Base-by-base conservation (phyloP, 805 yeast genomes). In the Candida nitratophila region DNA sequence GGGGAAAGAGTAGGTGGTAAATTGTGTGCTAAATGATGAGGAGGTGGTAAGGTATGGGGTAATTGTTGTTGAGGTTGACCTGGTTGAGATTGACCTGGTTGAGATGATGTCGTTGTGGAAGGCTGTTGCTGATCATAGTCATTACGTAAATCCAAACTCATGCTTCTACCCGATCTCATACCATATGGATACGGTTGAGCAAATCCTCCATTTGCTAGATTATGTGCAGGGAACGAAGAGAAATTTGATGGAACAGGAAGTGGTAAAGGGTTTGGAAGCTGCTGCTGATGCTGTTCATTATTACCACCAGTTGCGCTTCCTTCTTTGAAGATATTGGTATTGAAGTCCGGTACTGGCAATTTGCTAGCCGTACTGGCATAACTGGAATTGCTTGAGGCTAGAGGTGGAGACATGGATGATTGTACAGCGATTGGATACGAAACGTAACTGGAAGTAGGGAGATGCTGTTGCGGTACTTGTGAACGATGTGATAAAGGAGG, bases 81-180 rank as follows among this genome's bases (percentile, higher is more conserved):
- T 8, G 19, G 36, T 16, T 11, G 32, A 37, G 34, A 6, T n/a
- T 22, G 21, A 29, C n/a, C 30, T 22, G 40, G 31, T n/a, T 34
- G 15, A 19, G 24, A 19, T 3, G 24, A 19, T 34, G 38, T 31
- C 11, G 14, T 6, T 19, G 22, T 34, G 3, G 12, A 9, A 16
- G 15, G 12, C 4, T 35, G 27, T 17, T 37, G 40, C 16, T 20
- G 29, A 9, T 8, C 14, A 17, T 39, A 39, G 10, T 30, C 21
- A 32, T 47, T 44, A 26, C 56, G 43, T 33, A 50, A 30, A 44
- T 56, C 62, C 35, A 55, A 49, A 16, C 61, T 51, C 4, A 52
- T 50, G 35, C 59, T 53, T 41, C 59, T 47, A n/a, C 53, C 50
- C 12, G 46, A 37, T 20, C 54, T 37, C 8, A 47, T 42, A 2